Base-by-base conservation (phyloP, 1,139 yeast genomes). In the Kurtzmaniella quercitrusa region DNA sequence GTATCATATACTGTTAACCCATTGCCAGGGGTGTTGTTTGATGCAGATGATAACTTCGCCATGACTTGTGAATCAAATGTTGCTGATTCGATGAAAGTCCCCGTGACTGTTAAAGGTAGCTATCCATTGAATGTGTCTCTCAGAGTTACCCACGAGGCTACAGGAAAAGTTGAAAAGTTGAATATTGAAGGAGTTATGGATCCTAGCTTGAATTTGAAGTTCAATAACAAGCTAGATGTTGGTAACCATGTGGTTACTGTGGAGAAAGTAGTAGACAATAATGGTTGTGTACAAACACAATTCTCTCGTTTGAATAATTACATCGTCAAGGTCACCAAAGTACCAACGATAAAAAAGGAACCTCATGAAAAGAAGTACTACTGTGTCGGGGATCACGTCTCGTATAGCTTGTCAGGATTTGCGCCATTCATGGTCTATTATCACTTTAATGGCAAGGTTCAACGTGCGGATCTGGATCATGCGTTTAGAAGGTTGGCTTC, bases 351-450 rank as follows among this genome's bases (percentile, higher is more conserved):
- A 7, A 57, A 62, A 17, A 64, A 66, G 26, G 20, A 39, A 5
- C 33, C 33, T 8, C 30, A 26, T 14, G 19, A 30, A 3, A 16
- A 26, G n/a, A 72, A 76, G 1, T 58, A 69, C 52, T 85, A 81
- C 55, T 93, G 99, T 74, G 96, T 91, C 33, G 98, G 98, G 3
- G 98, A 93, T 48, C 85, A 87, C 50, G 78, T 93, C 21, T 74
- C 84, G 0, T 88, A 88, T 57, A 78, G 83, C 47, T 63, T 93
- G 47, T 77, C 78, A 12, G 98, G 98, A 4, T 71, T 78, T 2
- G 78, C 95, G 0, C 96, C 96, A 20, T 89, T 88, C 60, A 74
- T 74, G 1, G 76, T 94, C 3, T 77, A 71, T 40, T 93, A 93
- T 59, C 76, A 75, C 14, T 91, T 91, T 65, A 84, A 87, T 51